Evolutionary conservation across 768 basidiomycete species (phyloP), one percentile per base, ranked within the genome.

Genomic region (Porphyrellus cyaneotinctus): DNA sequence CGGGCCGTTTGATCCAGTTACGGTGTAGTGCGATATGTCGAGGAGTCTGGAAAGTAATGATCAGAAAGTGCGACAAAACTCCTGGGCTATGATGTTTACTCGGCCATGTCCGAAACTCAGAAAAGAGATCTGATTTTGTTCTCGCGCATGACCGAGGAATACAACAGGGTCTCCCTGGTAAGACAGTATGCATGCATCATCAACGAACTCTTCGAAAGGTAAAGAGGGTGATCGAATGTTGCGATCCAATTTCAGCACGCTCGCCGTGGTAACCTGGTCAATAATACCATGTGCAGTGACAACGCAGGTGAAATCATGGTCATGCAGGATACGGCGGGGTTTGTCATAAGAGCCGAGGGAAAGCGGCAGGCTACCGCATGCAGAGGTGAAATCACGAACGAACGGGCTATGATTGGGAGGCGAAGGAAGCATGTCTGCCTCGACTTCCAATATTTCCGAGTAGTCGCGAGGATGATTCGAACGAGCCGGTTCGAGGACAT

Each of bases 241-340:
- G 22, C 31, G 43, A 49, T 46, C 43, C 30, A 58, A 57, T 43
- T 64, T 61, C 9, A 67, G 51, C 23, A 47, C 13, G 36, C 36
- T 42, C 5, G 63, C 45, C 56, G 68, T 57, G n/a, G 13, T 18
- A 23, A 72, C 42, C 17, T 61, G 47, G 44, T 73, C 70, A 35
- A 78, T 57, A 17, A 60, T 58, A 2, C 78, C 73, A 30, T 72
- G 73, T 61, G 73, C 74, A 11, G 76, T 75, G 39, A 76, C 61
- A 33, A 74, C 38, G 38, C 59, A 59, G 20, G 60, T 41, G 52
- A 57, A 63, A 14, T 37, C 47, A 35, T 22, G 43, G 17, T 51
- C 44, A 24, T 47, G 53, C 42, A 79, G 53, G 13, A 78, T 38
- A 30, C 74, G 70, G 24, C 76, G 76, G 35, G 74, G 64, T 54